phyloP scores from a whole-genome alignment of 768 basidiomycete genomes.

The Galerina marginata region DNA sequence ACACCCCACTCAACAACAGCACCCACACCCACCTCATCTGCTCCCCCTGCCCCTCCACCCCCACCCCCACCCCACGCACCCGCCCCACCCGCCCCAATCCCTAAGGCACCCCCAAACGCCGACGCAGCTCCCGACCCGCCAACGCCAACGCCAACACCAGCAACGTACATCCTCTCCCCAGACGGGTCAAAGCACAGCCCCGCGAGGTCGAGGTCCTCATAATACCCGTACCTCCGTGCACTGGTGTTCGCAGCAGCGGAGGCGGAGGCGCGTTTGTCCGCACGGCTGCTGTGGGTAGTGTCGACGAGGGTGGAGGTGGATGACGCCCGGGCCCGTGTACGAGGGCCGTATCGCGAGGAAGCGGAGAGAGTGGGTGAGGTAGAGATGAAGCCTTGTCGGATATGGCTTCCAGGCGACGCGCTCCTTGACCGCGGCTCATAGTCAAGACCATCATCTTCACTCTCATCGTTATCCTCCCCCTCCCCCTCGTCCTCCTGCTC shows the following conservation, averaged over 20 bases:
- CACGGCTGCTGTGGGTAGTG: not conserved
- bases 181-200: conserved; percentile 38
- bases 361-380: not conserved
- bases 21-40: conserved; percentile 16
- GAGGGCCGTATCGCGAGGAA: not conserved
- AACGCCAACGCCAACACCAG: conserved; percentile 14
- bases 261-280: not conserved
- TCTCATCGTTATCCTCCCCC: conserved; percentile 12
- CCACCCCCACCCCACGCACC: conserved; percentile 2
- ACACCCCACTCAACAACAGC: conserved; percentile 78
- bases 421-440: not conserved
- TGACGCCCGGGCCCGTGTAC: not conserved
- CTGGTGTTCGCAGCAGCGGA: not conserved
- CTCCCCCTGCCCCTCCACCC: conserved; percentile 6
- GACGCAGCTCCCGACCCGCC: conserved; percentile 14
- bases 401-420: conserved; percentile 9
- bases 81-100: not conserved
- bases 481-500: conserved; percentile 19
- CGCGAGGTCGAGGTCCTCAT: conserved; percentile 28
- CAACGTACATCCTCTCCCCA: conserved; percentile 38
- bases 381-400: not conserved
- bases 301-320: not conserved
- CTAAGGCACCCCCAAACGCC: conserved; percentile 15
- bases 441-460: not conserved
- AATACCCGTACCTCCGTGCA: conserved; percentile 1